A percentile compares a stretch with the other conserved stretches of the same genome.
Evolutionary conservation across 2,329 filamentous ascomycete genomes (phyloP).

Genomic region (Neurospora sp.): DNA sequence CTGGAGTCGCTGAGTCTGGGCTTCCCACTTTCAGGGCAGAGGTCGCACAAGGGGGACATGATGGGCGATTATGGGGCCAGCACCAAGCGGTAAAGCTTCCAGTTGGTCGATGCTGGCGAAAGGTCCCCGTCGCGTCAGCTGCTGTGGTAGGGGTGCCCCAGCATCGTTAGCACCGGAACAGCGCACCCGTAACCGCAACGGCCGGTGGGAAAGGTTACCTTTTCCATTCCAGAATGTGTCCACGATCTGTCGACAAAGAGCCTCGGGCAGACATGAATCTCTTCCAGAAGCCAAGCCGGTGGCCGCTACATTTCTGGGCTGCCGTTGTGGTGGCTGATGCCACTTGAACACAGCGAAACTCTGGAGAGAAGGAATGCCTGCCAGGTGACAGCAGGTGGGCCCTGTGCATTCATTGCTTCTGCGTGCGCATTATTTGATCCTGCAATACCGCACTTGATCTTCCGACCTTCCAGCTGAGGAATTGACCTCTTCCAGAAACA

Average conservation of each 20-base stretch:
- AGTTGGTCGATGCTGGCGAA: not conserved
- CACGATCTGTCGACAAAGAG: not conserved
- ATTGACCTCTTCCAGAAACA: not conserved
- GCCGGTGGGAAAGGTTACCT: not conserved
- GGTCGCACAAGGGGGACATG: not conserved
- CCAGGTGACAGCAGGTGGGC: not conserved
- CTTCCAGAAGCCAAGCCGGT: not conserved
- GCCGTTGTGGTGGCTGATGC: not conserved
- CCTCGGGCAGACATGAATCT: not conserved
- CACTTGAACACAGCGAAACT: not conserved
- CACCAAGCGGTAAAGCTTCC: not conserved
- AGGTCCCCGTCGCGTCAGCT: not conserved
- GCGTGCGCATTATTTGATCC: not conserved
- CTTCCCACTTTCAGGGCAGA: not conserved
- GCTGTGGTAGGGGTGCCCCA: not conserved
- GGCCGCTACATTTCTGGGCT: not conserved
- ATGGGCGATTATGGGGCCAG: not conserved
- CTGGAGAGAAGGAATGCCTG: not conserved
- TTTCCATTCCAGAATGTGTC: not conserved
- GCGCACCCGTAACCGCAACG: not conserved
- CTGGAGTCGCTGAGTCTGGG: not conserved
- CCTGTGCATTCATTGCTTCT: not conserved
- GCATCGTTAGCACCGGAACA: not conserved
- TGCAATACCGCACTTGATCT: not conserved
- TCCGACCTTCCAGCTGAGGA: not conserved